Evolutionary conservation across 2,329 filamentous ascomycete genomes (phyloP).

Genomic region (Aquanectria penicillioides): DNA sequence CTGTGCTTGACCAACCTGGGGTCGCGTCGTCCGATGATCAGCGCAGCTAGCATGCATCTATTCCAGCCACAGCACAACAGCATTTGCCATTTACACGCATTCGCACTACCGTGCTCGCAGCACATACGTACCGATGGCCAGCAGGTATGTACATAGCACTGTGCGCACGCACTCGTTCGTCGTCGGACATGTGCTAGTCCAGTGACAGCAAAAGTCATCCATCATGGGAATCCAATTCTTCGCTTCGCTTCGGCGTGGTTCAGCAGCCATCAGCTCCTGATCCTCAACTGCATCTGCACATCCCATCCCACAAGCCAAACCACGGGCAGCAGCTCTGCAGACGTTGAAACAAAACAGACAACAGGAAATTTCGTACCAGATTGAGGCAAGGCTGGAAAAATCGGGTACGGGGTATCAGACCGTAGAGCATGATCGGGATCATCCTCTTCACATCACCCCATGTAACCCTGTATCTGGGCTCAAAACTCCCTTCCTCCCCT

Average conservation of each 20-base stretch:
- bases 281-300: neutral
- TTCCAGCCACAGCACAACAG: neutral
- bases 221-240: conserved; percentile 14
- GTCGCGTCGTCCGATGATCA: neutral
- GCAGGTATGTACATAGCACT: too few relatives aligned
- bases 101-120: too few relatives aligned
- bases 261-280: neutral
- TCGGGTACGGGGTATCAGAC: neutral
- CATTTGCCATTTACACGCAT: neutral
- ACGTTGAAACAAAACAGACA: conserved; percentile 4
- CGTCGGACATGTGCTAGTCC: conserved; percentile 1
- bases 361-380: neutral
- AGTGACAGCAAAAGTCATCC: neutral
- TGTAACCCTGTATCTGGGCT: conserved; percentile 22
- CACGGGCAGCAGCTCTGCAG: neutral
- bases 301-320: neutral
- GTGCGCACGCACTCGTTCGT: too few relatives aligned
- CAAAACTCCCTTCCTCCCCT: conserved; percentile 8
- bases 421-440: conserved; percentile 10
- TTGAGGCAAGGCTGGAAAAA: neutral
- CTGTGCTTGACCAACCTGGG: too few relatives aligned
- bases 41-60: neutral
- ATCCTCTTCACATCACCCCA: conserved; percentile 9
- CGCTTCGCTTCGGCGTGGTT: neutral
- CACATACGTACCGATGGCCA: too few relatives aligned